Percentiles rank a stretch among this genome's conserved stretches.
These are phyloP conservation scores for Pseudoneurospora amorphoporcata DNA, from an alignment of 495 filamentous ascomycete genomes.

Conservation along the genomic window DNA sequence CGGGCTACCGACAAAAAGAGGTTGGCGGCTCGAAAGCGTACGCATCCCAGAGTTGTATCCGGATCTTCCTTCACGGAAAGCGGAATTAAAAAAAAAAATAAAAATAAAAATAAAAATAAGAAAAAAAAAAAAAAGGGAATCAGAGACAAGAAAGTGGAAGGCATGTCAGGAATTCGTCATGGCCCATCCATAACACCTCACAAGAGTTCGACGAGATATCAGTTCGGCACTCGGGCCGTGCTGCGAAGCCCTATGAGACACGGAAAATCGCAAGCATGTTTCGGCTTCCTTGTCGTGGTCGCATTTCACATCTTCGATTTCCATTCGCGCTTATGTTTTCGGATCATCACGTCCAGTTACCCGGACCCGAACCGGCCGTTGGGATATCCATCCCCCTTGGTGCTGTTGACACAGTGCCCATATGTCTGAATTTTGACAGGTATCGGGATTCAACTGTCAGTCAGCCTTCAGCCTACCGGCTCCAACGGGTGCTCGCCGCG, in stretches of 20 bases:
- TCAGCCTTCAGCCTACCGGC: neutral
- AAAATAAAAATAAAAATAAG: neutral
- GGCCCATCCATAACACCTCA: neutral
- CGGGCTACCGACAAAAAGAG: neutral
- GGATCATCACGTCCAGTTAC: neutral
- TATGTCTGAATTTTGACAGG: neutral
- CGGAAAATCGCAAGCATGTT: neutral
- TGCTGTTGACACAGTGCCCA: neutral
- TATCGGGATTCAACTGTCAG: neutral
- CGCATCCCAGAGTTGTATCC: neutral
- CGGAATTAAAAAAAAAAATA: neutral
- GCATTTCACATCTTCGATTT: neutral
- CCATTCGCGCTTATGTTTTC: neutral
- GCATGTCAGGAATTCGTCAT: neutral
- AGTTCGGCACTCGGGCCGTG: neutral
- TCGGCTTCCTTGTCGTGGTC: neutral
- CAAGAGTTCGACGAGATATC: neutral
- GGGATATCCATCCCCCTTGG: neutral
- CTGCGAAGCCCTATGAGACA: neutral
- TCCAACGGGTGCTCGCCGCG: neutral
- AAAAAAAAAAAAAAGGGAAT: neutral
- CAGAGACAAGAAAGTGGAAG: neutral
- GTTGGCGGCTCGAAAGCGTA: neutral
- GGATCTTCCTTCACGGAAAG: neutral
- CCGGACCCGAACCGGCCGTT: neutral